phyloP scores from a whole-genome alignment of 192 early-diverging fungal genomes.

The Backusella parvicylindrica region DNA sequence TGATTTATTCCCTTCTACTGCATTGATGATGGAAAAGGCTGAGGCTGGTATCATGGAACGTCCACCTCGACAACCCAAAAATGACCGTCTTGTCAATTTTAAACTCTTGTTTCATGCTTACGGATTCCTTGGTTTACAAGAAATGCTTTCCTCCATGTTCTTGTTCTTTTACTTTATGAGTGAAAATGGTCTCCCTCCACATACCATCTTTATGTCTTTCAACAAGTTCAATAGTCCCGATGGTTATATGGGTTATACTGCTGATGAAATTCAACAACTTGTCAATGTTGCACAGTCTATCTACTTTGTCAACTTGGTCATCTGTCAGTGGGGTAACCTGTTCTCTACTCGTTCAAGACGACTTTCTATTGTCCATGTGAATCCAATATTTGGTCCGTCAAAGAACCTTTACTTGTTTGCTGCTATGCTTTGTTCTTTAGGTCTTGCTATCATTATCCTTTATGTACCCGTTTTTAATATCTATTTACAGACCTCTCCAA shows the following conservation, averaged over 20 bases:
- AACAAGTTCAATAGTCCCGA: slow-evolving; percentile 28
- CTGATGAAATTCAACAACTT: slow-evolving; percentile 41
- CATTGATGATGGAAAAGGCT: slow-evolving; percentile 74
- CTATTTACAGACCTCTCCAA: slow-evolving; percentile 49
- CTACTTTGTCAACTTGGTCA: slow-evolving; percentile 61
- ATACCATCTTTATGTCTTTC: slow-evolving; percentile 47
- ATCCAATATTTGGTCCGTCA: slow-evolving; percentile 56
- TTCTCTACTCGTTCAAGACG: slow-evolving; percentile 52
- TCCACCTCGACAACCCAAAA: slow-evolving; percentile 67
- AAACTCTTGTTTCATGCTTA: slow-evolving; percentile 76
- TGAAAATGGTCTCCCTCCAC: slow-evolving; percentile 37
- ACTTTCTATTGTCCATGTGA: slow-evolving; percentile 53
- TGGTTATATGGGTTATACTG: slow-evolving; percentile 36
- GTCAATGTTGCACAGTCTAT: slow-evolving; percentile 55
- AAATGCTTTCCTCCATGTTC: slow-evolving; percentile 60
- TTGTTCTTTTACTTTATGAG: slow-evolving; percentile 74
- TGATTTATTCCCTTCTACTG: slow-evolving; percentile 60
- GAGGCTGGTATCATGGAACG: slow-evolving; percentile 73
- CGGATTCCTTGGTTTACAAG: slow-evolving; percentile 69
- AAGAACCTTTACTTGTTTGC: slow-evolving; percentile 56
- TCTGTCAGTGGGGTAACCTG: slow-evolving; percentile 60
- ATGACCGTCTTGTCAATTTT: slow-evolving; percentile 62
- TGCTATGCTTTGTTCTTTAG: slow-evolving; percentile 43
- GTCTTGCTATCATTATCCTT: slow-evolving; percentile 45
- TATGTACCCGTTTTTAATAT: slow-evolving; percentile 55